A percentile compares a stretch with the other conserved stretches of the same genome.
Conservation (phyloP, 208 protist species). For the Novymonas esmeraldas region DNA sequence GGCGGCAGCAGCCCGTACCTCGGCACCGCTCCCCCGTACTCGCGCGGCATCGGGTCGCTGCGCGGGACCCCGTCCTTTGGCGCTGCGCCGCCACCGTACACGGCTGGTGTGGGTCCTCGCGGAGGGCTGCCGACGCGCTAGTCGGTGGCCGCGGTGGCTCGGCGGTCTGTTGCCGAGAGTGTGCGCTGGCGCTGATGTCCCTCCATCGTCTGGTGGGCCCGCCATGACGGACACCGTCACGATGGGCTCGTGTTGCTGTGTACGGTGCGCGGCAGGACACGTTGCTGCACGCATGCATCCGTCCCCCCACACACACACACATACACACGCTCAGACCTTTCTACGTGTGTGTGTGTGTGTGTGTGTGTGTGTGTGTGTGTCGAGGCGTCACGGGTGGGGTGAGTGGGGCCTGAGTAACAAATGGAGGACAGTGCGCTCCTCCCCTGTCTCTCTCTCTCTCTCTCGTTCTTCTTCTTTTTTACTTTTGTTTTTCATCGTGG, state of each 20-base stretch:
- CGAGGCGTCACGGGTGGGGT: not conserved
- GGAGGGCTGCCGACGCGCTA: not conserved
- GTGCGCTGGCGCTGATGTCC: too few relatives aligned
- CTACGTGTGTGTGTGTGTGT: not conserved
- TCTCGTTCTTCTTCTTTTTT: not conserved
- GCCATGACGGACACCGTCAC: too few relatives aligned
- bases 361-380: not conserved
- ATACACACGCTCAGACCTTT: too few relatives aligned
- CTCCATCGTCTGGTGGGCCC: too few relatives aligned
- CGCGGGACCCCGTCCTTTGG: slow-evolving; percentile 38
- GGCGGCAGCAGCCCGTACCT: slow-evolving; percentile 33
- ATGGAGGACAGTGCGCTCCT: too few relatives aligned
- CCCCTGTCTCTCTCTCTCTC: not conserved
- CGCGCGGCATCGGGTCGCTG: slow-evolving; percentile 30
- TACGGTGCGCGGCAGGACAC: too few relatives aligned
- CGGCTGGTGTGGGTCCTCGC: slow-evolving; percentile 2
- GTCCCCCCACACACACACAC: too few relatives aligned
- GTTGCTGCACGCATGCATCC: too few relatives aligned
- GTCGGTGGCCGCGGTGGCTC: not conserved
- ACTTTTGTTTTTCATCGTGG: not conserved
- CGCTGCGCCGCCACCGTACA: slow-evolving; percentile 47
- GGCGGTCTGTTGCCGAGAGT: too few relatives aligned
- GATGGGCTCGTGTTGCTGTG: too few relatives aligned
- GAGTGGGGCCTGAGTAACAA: not conserved
- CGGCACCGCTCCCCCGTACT: slow-evolving; percentile 18